Conservation (phyloP, 2,329 filamentous ascomycete genomes). For the Hyphodiscus sp. region DNA sequence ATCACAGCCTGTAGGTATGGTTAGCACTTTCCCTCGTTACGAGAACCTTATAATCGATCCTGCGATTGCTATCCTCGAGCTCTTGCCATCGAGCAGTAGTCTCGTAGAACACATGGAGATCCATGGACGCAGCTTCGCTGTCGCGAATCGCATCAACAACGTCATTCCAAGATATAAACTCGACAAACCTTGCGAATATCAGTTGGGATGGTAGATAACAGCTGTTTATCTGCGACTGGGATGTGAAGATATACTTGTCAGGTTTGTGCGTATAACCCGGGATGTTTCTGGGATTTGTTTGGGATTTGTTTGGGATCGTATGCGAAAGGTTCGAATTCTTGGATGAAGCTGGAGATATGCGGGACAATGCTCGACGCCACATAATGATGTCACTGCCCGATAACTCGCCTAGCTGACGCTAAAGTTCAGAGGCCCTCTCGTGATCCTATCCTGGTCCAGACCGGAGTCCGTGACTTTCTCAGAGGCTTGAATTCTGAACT, state of each 20-base stretch:
- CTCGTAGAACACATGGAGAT: background rate
- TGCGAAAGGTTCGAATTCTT: background rate
- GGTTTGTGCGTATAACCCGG: background rate
- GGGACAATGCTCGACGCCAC: no score
- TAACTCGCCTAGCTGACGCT: no score
- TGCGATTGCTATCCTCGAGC: background rate
- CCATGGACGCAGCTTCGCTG: slow-evolving; percentile 6
- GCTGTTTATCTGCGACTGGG: slow-evolving; percentile 1
- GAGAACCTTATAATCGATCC: background rate
- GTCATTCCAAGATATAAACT: background rate
- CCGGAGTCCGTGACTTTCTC: no score
- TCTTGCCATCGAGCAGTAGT: background rate
- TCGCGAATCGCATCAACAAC: background rate
- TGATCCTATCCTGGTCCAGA: no score
- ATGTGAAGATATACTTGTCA: slow-evolving; percentile 8
- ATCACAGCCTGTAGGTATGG: background rate
- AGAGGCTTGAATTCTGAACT: no score
- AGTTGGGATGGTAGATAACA: background rate
- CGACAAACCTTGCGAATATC: background rate
- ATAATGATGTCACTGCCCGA: background rate
- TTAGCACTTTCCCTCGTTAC: slow-evolving; percentile 17
- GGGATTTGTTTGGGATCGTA: no score
- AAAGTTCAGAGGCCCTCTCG: no score
- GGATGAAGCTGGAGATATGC: background rate
- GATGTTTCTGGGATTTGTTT: background rate